Evolutionary conservation across 768 basidiomycete genomes (phyloP), one percentile per base, ranked within the genome.

Genomic region (Asterophora lycoperdoides): DNA sequence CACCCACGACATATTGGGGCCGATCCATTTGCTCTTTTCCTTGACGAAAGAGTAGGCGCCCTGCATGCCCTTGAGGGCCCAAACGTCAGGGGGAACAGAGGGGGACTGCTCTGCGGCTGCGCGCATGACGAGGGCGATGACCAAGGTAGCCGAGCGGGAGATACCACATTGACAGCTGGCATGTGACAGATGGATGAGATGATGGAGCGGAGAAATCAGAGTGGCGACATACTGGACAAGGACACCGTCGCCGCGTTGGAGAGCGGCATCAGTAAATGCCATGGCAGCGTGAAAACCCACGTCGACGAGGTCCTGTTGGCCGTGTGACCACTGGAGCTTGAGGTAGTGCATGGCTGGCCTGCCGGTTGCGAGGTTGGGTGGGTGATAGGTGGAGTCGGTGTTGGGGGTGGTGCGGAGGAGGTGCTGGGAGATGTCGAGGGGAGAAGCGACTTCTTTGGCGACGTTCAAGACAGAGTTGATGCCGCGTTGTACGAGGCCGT

Each of bases 161-260:
- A 95, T 86, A 57, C 93, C 93, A 66, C 92, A 93, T 69, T 95
- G 93, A 66, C 93, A 95, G 64, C 90, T 93, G 56, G n/a, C n/a
- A n/a, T n/a, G n/a, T n/a, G 5, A 53, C 44, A 50, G 57, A 51
- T 58, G 49, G 26, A 35, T 53, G 44, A 58, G 37, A 61, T 49
- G 43, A 37, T 49, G 61, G 57, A 46, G 46, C 28, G 36, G 37
- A 5, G 30, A 51, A 34, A 46, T 39, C 48, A 51, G 56, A 46
- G 2, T 23, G 6, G 56, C 57, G 41, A 84, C 89, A 57, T 64
- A 93, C 90, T 93, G 91, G 47, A 93, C 81, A 52, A 93, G 76
- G 48, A 93, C 79, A 53, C 88, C 86, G 52, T 89, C 88, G 46
- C 82, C 82, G 56, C 86, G 83, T 46, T 77, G 73, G 46, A 91